Base-by-base conservation (phyloP, 2,329 filamentous ascomycete species). In the Fusarium tuaranense region DNA sequence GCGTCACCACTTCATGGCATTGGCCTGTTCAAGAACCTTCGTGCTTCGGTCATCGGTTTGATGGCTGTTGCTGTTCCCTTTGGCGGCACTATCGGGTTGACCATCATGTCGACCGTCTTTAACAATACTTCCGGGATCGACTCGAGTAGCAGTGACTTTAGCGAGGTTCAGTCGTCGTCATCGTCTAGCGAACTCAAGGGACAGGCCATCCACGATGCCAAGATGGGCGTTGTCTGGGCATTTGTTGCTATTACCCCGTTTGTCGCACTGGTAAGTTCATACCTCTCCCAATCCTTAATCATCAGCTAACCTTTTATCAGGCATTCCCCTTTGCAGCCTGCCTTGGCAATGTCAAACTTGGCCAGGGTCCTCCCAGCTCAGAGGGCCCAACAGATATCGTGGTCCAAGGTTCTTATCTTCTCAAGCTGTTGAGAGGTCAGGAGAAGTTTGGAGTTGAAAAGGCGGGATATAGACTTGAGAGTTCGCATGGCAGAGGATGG, bases 61-160 rank as follows among this genome's bases (percentile, higher is more conserved):
- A 86, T 92, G 80, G 85, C 87, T 0, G 89, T 93, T 63, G 86
- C 90, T 3, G 68, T 89, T 18, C 89, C 90, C 0, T 88, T 94
- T 27, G 92, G 92, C 5, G 91, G 92, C 14, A 92, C 91, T 0
- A 81, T 93, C 4, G 88, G 88, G 0, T 84, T 93, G 55, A 92
- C 91, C 1, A 86, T 93, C 76, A 93, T 93, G 92, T 88, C 90
- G 16, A 87, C 88, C 10, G 91, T 93, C 2, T 93, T 93, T 80
- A 92, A 92, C 78, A 93, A 93, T 71, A 82, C 80, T 6, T 81
- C 81, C 7, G 82, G 80, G 2, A 68, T 83, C 13, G 71, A 76
- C 30, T 75, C 74, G 1, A 69, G 68, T 16, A 53, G 78, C 16
- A 63, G 67, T 27, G 74, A 79, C 59, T 81, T 82, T 48, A 77